A percentile compares a stretch with the other conserved stretches of the same genome.
Conservation (phyloP, 139 green algal genomes). For the Mesotaenium endlicherianum region DNA sequence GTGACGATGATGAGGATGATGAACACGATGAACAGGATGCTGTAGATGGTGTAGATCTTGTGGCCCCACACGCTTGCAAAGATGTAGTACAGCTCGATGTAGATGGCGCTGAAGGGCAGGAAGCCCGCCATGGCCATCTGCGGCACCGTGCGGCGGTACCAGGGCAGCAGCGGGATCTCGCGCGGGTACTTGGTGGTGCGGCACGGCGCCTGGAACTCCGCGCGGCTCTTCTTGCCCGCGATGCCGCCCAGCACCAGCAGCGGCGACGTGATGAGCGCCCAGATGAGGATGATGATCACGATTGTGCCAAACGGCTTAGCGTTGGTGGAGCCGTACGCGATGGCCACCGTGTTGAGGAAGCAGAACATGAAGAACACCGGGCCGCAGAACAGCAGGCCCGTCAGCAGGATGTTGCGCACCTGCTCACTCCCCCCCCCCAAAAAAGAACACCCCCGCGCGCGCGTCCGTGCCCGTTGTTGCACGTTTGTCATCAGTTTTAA, state of each 20-base stretch:
- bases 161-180: slow-evolving; percentile 63
- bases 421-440: neutral
- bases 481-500: no score
- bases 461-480: no score
- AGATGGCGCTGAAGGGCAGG: slow-evolving; percentile 74
- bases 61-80: slow-evolving; percentile 73
- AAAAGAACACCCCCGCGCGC: no score
- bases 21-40: slow-evolving; percentile 70
- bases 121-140: slow-evolving; percentile 71
- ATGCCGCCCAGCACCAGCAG: slow-evolving; percentile 59
- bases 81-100: slow-evolving; percentile 77
- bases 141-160: slow-evolving; percentile 59
- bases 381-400: slow-evolving; percentile 73
- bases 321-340: slow-evolving; percentile 68
- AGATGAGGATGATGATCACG: slow-evolving; percentile 80
- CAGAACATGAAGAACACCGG: slow-evolving; percentile 75
- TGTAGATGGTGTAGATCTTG: slow-evolving; percentile 75
- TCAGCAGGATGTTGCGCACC: slow-evolving; percentile 69
- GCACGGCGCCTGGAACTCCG: slow-evolving; percentile 53
- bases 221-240: slow-evolving; percentile 55
- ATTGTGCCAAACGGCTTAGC: slow-evolving; percentile 87
- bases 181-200: slow-evolving; percentile 66
- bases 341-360: slow-evolving; percentile 77
- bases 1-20: slow-evolving; percentile 68
- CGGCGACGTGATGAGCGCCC: slow-evolving; percentile 68